phyloP scores from a whole-genome alignment of 495 filamentous ascomycete species.

The Friedmanniomyces simplex region DNA sequence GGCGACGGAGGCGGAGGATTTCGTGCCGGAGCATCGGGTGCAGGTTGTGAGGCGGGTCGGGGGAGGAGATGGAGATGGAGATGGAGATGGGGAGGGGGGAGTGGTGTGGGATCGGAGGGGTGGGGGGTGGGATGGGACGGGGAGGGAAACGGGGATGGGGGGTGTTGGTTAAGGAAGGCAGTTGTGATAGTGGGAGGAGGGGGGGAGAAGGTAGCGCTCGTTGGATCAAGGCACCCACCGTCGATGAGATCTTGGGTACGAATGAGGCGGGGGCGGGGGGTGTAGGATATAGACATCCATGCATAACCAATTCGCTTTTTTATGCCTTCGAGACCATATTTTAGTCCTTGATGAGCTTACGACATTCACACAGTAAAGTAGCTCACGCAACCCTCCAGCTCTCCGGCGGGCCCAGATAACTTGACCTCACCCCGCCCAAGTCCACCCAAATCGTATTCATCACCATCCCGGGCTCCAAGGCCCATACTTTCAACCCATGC shows the following conservation, averaged over 20 bases:
- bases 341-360: too few relatives aligned
- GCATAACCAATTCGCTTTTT: too few relatives aligned
- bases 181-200: too few relatives aligned
- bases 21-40: constrained; percentile 11
- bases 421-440: constrained; percentile 53
- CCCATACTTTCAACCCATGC: constrained; percentile 51
- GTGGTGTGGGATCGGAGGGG: constrained; percentile 12
- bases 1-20: constrained; percentile 13
- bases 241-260: too few relatives aligned
- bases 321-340: too few relatives aligned
- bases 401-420: constrained; percentile 62
- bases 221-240: too few relatives aligned
- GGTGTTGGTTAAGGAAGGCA: too few relatives aligned
- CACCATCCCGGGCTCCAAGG: constrained; percentile 53
- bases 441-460: constrained; percentile 60
- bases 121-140: too few relatives aligned
- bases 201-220: too few relatives aligned
- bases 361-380: too few relatives aligned
- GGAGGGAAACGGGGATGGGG: too few relatives aligned
- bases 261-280: too few relatives aligned
- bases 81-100: background rate
- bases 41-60: background rate
- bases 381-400: constrained; percentile 28
- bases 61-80: background rate
- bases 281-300: background rate